Conservation (phyloP, 1,139 yeast genomes). For the Yamadazyma triangularis region DNA sequence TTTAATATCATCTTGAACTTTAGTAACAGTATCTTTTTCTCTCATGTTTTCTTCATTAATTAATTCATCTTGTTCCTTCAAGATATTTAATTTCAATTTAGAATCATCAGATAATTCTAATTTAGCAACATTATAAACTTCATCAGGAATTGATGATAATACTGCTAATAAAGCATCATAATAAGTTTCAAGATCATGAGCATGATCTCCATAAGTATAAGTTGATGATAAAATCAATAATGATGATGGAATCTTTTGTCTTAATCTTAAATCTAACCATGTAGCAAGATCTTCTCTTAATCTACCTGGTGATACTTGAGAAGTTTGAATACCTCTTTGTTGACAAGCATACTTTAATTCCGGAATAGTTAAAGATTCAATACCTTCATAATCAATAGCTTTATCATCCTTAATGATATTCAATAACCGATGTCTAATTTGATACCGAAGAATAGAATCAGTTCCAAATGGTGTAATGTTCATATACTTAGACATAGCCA, state of each 20-base stretch:
- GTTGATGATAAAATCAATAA: slow-evolving; percentile 82
- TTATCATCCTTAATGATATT: slow-evolving; percentile 90
- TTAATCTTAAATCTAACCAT: slow-evolving; percentile 88
- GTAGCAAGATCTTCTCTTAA: slow-evolving; percentile 76
- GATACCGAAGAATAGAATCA: slow-evolving; percentile 86
- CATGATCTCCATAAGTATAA: slow-evolving; percentile 75
- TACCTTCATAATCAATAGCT: slow-evolving; percentile 91
- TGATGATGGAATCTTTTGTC: slow-evolving; percentile 90
- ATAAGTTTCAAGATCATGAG: slow-evolving; percentile 59
- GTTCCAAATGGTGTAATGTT: slow-evolving; percentile 92
- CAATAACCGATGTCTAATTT: slow-evolving; percentile 87
- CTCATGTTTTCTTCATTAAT: slow-evolving; percentile 89
- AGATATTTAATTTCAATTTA: slow-evolving; percentile 82
- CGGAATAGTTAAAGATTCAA: slow-evolving; percentile 72
- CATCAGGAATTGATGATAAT: slow-evolving; percentile 90
- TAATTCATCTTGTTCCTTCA: slow-evolving; percentile 93
- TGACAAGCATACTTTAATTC: slow-evolving; percentile 90
- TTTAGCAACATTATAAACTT: slow-evolving; percentile 93
- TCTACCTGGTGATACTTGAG: slow-evolving; percentile 73
- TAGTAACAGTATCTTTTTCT: slow-evolving; percentile 76
- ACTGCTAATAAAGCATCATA: slow-evolving; percentile 93
- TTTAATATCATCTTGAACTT: slow-evolving; percentile 77
- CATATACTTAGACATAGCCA: slow-evolving; percentile 90
- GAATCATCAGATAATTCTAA: slow-evolving; percentile 79
- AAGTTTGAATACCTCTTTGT: slow-evolving; percentile 85